Evolutionary conservation across 495 filamentous ascomycete genomes (phyloP), one percentile per base, ranked within the genome.

Genomic region (Polyplosphaeria fusca): DNA sequence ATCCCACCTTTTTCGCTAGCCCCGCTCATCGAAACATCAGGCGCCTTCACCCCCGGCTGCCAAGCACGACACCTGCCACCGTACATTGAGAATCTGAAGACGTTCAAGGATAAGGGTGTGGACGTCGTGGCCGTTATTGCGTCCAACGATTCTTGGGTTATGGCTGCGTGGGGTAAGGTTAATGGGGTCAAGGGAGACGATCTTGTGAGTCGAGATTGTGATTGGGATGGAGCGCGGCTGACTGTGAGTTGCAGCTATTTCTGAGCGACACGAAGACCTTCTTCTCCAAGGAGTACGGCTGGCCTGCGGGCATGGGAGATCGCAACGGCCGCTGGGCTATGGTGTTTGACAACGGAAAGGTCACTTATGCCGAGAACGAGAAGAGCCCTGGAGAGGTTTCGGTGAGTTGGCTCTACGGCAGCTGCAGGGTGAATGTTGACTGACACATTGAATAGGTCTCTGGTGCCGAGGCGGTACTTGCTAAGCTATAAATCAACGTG

Each of bases 11-110:
- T 25, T 12, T 4, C 12, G 3, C 3, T 4, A 25, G 37, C 23
- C 12, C 3, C 9, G 28, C 23, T 51, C 4, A 51, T 24, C 14
- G 5, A 61, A 59, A 56, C 65, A 64, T 7, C 64, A 83, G 82
- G 91, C 64, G 92, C 92, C 49, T 97, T 97, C 84, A 97, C 92
- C 37, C 92, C 92, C 35, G 86, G 88, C 64, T 97, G 92, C 82
- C 87, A 88, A 55, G 86, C 83, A 66, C 78, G 79, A 67, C 91
- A 97, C 77, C 79, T 97, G 62, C 87, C 89, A 38, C 86, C 87
- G 56, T 96, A 91, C 82, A 82, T 93, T 60, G 72, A 79, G 73
- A 85, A 90, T 63, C 74, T 88, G 44, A 69, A 77, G 35, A 75
- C 86, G 70, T 77, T 96, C 70, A 85, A 84, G 75, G 76, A 72